These are phyloP conservation scores for Cordyceps militaris DNA, from an alignment of 2,329 filamentous ascomycete genomes.

Conservation along the genomic window DNA sequence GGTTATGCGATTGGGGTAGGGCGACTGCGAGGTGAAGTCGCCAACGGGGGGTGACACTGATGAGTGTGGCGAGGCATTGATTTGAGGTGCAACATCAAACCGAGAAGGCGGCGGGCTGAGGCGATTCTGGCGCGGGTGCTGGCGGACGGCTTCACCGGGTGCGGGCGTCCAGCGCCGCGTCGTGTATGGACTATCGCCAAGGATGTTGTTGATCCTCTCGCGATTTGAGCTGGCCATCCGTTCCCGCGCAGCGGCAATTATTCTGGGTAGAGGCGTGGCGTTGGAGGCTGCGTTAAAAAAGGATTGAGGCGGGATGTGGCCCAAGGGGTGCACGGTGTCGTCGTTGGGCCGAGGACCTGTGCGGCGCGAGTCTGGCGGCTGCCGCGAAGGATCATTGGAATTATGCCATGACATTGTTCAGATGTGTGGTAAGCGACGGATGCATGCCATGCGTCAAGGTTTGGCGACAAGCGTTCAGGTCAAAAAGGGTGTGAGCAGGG, in stretches of 20 bases:
- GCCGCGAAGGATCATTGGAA: neutral
- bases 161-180: constrained; percentile 6
- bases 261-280: neutral
- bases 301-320: neutral
- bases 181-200: constrained; percentile 9
- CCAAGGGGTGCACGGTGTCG: neutral
- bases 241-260: constrained; percentile 1
- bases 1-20: constrained; percentile 12
- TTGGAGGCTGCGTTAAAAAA: neutral
- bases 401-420: constrained; percentile 8
- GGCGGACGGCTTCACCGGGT: neutral
- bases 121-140: neutral
- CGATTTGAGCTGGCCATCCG: neutral
- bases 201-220: constrained; percentile 3
- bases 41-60: neutral
- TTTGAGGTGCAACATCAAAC: neutral
- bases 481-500: neutral
- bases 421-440: neutral
- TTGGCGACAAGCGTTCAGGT: neutral
- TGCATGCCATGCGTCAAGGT: neutral
- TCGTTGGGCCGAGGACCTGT: neutral
- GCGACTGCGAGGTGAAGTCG: neutral
- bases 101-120: neutral
- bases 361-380: neutral
- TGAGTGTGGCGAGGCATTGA: neutral